These are phyloP conservation scores for Gonium pectorale DNA, from an alignment of 139 green algal species.

Conservation along the genomic window DNA sequence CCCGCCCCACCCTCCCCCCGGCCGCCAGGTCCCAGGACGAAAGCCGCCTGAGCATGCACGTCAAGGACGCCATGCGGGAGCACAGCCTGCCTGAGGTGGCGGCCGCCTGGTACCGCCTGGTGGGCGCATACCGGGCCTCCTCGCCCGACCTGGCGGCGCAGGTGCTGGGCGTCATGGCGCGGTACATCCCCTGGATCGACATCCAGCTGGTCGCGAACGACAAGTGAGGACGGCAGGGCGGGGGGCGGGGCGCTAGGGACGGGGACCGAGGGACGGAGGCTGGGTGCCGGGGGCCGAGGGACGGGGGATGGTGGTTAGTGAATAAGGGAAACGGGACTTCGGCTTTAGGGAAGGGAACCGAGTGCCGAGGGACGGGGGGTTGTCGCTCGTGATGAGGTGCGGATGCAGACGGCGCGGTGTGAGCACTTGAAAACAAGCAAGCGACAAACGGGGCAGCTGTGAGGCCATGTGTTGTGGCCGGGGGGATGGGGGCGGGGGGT, in stretches of 20 bases:
- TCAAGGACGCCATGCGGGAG: slow-evolving; percentile 97
- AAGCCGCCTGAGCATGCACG: slow-evolving; percentile 80
- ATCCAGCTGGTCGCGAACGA: slow-evolving; percentile 92
- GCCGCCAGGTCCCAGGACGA: slow-evolving; percentile 76
- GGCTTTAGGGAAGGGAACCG: too few relatives aligned
- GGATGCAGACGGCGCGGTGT: too few relatives aligned
- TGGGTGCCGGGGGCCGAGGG: too few relatives aligned
- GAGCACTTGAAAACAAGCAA: too few relatives aligned
- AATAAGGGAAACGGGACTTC: too few relatives aligned
- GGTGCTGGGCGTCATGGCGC: slow-evolving; percentile 76
- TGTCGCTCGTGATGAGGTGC: too few relatives aligned
- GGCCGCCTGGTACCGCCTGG: slow-evolving; percentile 78
- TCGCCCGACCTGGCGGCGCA: slow-evolving; percentile 67
- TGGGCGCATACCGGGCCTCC: slow-evolving; percentile 62
- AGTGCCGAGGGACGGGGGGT: too few relatives aligned
- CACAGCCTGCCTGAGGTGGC: slow-evolving; percentile 83
- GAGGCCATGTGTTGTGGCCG: too few relatives aligned
- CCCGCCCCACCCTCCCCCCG: background rate
- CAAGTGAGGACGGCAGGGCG: slow-evolving; percentile 55
- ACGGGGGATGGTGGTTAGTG: too few relatives aligned
- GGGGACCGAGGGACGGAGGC: too few relatives aligned
- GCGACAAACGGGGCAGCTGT: too few relatives aligned
- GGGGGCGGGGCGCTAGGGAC: background rate
- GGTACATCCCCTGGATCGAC: slow-evolving; percentile 96
- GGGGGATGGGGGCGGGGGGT: too few relatives aligned